Percentiles rank a stretch among this genome's conserved stretches.
These are phyloP conservation scores for Boletus insuetus DNA, from an alignment of 768 basidiomycete genomes.

Conservation along the genomic window DNA sequence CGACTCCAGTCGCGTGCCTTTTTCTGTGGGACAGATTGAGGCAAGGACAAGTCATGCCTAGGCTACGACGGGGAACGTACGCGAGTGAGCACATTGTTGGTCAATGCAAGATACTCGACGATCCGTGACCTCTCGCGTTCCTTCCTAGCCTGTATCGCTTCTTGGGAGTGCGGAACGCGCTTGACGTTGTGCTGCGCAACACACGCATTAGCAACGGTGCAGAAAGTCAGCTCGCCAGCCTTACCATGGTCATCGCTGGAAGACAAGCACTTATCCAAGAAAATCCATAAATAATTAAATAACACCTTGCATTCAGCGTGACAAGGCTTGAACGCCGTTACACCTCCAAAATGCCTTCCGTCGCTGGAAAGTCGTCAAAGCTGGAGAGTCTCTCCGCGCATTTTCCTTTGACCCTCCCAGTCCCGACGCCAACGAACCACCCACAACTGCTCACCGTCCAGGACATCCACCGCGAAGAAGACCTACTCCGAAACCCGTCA, in stretches of 20 bases:
- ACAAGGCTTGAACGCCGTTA: not conserved
- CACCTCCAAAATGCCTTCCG: slow-evolving; percentile 50
- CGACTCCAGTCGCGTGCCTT: slow-evolving; percentile 60
- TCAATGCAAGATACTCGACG: slow-evolving; percentile 66
- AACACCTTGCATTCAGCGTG: not conserved
- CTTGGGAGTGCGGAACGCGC: slow-evolving; percentile 54
- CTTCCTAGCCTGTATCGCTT: slow-evolving; percentile 64
- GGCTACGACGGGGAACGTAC: slow-evolving; percentile 38
- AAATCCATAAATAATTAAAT: slow-evolving; percentile 7
- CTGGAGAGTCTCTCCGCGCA: slow-evolving; percentile 51
- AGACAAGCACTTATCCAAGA: slow-evolving; percentile 4
- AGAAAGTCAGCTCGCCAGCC: slow-evolving; percentile 5
- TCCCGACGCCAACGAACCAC: slow-evolving; percentile 78
- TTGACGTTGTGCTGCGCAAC: slow-evolving; percentile 63
- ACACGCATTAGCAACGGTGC: not conserved
- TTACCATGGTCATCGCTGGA: not conserved
- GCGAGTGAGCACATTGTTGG: slow-evolving; percentile 59
- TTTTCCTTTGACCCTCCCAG: slow-evolving; percentile 85
- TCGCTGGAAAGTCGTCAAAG: slow-evolving; percentile 45
- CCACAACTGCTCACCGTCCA: slow-evolving; percentile 68
- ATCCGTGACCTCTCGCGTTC: slow-evolving; percentile 75
- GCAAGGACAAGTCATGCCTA: not conserved
- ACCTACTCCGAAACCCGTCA: slow-evolving; percentile 84
- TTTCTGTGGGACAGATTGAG: slow-evolving; percentile 49
- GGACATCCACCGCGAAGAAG: slow-evolving; percentile 89